Evolutionary conservation across 768 basidiomycete genomes (phyloP), one percentile per base, ranked within the genome.

Genomic region (Xanthoconium stramineum): DNA sequence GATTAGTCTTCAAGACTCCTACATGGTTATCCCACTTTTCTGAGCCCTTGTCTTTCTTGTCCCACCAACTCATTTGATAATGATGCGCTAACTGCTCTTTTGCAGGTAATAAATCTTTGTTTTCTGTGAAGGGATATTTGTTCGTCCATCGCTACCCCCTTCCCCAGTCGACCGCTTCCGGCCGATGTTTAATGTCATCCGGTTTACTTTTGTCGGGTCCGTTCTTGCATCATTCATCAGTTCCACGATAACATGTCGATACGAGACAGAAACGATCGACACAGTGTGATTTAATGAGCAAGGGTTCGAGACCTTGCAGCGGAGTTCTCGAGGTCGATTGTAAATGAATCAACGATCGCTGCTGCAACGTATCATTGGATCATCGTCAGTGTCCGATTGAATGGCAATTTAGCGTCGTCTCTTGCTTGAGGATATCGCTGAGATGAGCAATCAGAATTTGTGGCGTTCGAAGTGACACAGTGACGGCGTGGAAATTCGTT

Each of bases 1-100:
- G 93, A 94, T 95, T 95, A 94, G 91, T 95, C 91, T 92, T 92
- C 72, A 86, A 91, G 91, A 91, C 86, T 65, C 59, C 60, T 59
- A 70, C 74, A 82, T 90, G 89, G 88, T 91, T 90, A 60, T 43
- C 48, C 51, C 19, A 45, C 52, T 47, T 33, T 50, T 46, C 69
- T 72, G 69, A 72, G 3, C 47, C 56, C 44, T 60, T 30, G 3
- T 46, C 20, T 48, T 48, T 12, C 8, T 2, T 43, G 36, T 15
- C 33, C 33, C 33, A 6, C 53, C 46, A n/a, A 17, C 48, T 55
- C 37, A 19, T 52, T 49, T 40, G 28, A 24, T 24, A 24, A 24
- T 29, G 35, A 50, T 44, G 9, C 33, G 17, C 57, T 67, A 39
- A 67, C 53, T 33, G n/a, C 30, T 35, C 35, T 20, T 47, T 29